A percentile compares a stretch with the other conserved stretches of the same genome.
These are phyloP conservation scores for Klebsormidium nitens DNA, from an alignment of 139 green algal species.

Conservation along the genomic window DNA sequence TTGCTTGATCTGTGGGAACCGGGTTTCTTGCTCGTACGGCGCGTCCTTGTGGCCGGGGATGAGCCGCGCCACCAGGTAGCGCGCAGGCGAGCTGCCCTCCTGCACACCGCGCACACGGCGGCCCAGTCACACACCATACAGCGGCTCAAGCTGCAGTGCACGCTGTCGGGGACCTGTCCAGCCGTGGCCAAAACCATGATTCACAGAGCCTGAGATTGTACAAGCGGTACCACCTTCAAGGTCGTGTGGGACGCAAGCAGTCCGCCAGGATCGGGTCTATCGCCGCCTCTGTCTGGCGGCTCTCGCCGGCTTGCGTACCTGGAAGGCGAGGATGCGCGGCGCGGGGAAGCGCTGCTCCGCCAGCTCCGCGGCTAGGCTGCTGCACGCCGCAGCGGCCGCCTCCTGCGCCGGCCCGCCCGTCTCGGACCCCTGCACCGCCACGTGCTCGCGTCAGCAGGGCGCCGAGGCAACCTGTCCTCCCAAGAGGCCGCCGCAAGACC, in stretches of 20 bases:
- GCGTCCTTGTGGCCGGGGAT: constrained; percentile 38
- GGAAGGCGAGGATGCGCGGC: constrained; percentile 19
- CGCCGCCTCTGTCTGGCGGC: too few species aligned
- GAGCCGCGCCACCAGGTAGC: constrained; percentile 45
- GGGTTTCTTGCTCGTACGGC: constrained; percentile 35
- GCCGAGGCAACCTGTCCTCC: too few species aligned
- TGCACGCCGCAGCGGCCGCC: constrained; percentile 14
- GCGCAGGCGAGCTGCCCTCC: constrained; percentile 36
- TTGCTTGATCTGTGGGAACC: constrained; percentile 17
- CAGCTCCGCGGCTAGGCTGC: constrained; percentile 7
- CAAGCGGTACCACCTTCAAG: too few species aligned
- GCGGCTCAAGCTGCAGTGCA: too few species aligned
- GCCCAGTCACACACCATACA: too few species aligned
- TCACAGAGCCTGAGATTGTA: too few species aligned
- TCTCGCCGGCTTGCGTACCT: too few species aligned
- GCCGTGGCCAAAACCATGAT: too few species aligned
- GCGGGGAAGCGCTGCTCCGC: constrained; percentile 31
- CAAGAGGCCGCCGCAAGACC: background rate
- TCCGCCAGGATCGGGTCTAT: too few species aligned
- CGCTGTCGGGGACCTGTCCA: too few species aligned
- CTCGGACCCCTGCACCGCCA: constrained; percentile 3
- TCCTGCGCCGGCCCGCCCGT: background rate
- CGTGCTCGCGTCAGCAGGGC: background rate
- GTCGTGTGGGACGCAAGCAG: too few species aligned
- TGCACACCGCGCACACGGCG: constrained; percentile 3